These are phyloP conservation scores for Filosporella fistucella DNA, from an alignment of 495 filamentous ascomycete genomes.

Conservation along the genomic window DNA sequence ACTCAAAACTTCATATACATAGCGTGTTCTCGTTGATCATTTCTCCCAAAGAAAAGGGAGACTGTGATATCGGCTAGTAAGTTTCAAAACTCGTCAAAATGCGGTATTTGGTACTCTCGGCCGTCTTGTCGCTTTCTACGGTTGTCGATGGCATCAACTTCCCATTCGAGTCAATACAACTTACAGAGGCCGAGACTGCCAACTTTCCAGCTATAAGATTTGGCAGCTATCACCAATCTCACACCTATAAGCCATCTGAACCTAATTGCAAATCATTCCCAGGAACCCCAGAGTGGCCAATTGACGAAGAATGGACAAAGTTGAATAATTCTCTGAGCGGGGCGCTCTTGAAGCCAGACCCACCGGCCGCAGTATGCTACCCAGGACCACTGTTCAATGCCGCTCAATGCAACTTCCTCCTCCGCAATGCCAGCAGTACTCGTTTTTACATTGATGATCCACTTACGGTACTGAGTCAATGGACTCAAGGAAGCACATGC, in stretches of 20 bases:
- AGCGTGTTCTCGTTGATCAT: too few species aligned
- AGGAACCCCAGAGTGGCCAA: slow-evolving; percentile 36
- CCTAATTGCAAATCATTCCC: slow-evolving; percentile 12
- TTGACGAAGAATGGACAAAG: slow-evolving; percentile 28
- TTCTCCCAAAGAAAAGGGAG: too few species aligned
- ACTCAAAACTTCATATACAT: too few species aligned
- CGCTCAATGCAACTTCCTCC: slow-evolving; percentile 31
- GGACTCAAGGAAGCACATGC: slow-evolving; percentile 38
- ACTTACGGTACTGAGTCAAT: slow-evolving; percentile 20
- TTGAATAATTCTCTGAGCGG: slow-evolving; percentile 43
- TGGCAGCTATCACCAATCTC: slow-evolving; percentile 17
- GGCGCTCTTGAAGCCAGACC: slow-evolving; percentile 22
- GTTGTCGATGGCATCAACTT: slow-evolving; percentile 20
- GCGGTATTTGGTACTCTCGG: background rate
- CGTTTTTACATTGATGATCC: slow-evolving; percentile 22
- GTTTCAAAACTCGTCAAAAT: too few species aligned
- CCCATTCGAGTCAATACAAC: slow-evolving; percentile 33
- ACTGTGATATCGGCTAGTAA: too few species aligned
- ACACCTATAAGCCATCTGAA: slow-evolving; percentile 2
- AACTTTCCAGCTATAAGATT: slow-evolving; percentile 30
- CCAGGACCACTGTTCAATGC: slow-evolving; percentile 39
- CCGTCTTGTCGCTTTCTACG: background rate
- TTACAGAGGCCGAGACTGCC: slow-evolving; percentile 24
- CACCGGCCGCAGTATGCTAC: slow-evolving; percentile 47
- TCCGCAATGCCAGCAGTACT: background rate